These are phyloP conservation scores for Rhamnella rubrinervis DNA, from an alignment of 331 rosid species.

Conservation along the genomic window DNA sequence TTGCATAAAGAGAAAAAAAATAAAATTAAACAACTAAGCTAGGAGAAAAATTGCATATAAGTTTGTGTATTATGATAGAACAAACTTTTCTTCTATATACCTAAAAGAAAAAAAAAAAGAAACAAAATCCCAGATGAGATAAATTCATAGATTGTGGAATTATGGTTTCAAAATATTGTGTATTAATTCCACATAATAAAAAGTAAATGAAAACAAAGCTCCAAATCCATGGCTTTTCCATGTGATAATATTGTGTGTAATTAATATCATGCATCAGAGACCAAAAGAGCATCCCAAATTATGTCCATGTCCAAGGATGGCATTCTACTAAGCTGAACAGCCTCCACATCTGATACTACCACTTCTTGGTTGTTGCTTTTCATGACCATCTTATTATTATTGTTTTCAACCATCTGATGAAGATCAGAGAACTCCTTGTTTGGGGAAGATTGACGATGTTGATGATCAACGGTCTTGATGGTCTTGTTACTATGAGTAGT, in stretches of 20 bases:
- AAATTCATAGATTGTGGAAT: background rate
- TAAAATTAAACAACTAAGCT: background rate
- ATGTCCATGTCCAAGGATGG: slow-evolving; percentile 94
- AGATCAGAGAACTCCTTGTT: too few species aligned
- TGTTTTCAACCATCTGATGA: background rate
- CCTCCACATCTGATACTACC: slow-evolving; percentile 46
- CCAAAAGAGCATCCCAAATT: slow-evolving; percentile 87
- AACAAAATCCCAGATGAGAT: background rate
- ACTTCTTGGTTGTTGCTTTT: slow-evolving; percentile 35
- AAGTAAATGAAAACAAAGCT: background rate
- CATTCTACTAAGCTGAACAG: slow-evolving; percentile 86
- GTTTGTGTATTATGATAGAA: background rate
- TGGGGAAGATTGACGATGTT: background rate
- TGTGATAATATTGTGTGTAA: background rate
- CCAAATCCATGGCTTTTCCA: background rate
- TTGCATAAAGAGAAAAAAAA: background rate
- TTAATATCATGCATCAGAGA: slow-evolving; percentile 51
- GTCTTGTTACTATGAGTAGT: slow-evolving; percentile 12
- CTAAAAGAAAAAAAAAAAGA: background rate
- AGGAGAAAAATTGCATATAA: background rate
- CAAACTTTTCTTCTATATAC: background rate
- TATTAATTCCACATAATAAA: slow-evolving; percentile 1
- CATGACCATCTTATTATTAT: slow-evolving; percentile 30
- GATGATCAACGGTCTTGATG: background rate
- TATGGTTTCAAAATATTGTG: background rate